Percentiles rank a stretch among this genome's conserved stretches.
Evolutionary conservation across 495 filamentous ascomycete genomes (phyloP).

Genomic region (Daldinia concentrica): DNA sequence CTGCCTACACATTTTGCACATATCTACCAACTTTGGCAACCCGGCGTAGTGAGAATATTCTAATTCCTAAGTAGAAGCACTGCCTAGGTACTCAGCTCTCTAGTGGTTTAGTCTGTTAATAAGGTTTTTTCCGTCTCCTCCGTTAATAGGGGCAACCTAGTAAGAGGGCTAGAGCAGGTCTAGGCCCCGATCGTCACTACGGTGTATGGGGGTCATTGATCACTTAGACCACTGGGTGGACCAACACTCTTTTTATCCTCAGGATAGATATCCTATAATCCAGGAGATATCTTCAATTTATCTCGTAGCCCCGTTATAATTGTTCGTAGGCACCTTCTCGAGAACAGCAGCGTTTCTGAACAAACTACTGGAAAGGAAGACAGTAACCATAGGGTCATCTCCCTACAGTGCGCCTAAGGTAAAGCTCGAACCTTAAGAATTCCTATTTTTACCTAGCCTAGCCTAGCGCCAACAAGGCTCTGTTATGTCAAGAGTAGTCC

Average conservation of each 20-base stretch:
- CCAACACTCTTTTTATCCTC: background rate
- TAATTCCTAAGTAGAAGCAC: background rate
- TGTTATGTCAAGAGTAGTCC: background rate
- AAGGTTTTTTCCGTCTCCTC: constrained; percentile 12
- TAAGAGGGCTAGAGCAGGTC: background rate
- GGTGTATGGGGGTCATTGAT: constrained; percentile 7
- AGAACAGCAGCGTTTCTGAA: background rate
- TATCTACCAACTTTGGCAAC: background rate
- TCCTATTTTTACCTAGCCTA: background rate
- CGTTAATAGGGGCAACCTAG: background rate
- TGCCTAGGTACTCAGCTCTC: background rate
- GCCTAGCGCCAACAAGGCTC: too few species aligned
- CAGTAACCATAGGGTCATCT: background rate
- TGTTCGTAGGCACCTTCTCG: background rate
- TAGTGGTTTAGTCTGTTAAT: background rate
- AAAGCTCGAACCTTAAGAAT: constrained; percentile 10
- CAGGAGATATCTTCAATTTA: background rate
- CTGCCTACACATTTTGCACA: background rate
- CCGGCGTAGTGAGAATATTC: too few species aligned
- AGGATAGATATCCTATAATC: background rate
- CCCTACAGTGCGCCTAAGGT: background rate
- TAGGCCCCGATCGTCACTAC: background rate
- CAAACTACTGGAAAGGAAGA: background rate
- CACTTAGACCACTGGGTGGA: background rate
- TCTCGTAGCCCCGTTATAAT: background rate